Conservation (phyloP, 2,329 filamentous ascomycete genomes). For the Trichophyton verrucosum region DNA sequence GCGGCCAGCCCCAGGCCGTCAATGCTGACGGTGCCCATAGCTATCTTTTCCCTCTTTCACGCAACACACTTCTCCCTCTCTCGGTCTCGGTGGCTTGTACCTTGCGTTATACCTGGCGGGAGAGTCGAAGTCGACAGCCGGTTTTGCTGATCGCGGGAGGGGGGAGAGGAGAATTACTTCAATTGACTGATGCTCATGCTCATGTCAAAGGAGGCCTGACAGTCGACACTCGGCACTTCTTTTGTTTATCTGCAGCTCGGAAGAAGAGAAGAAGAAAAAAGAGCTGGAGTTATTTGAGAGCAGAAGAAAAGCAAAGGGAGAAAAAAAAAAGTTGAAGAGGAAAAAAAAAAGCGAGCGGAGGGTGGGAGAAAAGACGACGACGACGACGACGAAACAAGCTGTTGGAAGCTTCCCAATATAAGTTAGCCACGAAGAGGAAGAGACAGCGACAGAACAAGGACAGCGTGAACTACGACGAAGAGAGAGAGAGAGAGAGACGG, state of each 20-base stretch:
- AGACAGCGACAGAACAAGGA: not conserved
- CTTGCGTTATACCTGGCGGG: constrained; percentile 6
- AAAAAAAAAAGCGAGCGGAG: not conserved
- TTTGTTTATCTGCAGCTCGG: not conserved
- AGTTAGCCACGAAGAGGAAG: not conserved
- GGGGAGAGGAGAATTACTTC: constrained; percentile 1
- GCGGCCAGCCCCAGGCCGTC: constrained; percentile 9
- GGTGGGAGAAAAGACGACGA: not conserved
- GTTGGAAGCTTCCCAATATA: constrained; percentile 5
- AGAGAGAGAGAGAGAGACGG: not conserved
- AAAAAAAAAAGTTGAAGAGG: not conserved
- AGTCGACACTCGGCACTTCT: not conserved
- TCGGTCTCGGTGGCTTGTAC: too few species aligned
- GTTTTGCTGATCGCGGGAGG: not conserved
- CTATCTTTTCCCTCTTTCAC: not conserved
- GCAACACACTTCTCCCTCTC: too few species aligned
- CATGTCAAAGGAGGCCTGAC: constrained; percentile 5
- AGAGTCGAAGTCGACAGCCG: not conserved
- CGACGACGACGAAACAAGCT: not conserved
- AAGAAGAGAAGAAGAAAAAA: not conserved
- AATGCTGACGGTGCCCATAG: constrained; percentile 8
- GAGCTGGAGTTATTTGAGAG: not conserved
- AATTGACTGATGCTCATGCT: constrained; percentile 9
- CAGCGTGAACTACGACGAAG: constrained; percentile 3
- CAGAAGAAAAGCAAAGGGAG: not conserved